Evolutionary conservation across 164 flowering plant species (phyloP).

Genomic region (Brasenia schreberi): DNA sequence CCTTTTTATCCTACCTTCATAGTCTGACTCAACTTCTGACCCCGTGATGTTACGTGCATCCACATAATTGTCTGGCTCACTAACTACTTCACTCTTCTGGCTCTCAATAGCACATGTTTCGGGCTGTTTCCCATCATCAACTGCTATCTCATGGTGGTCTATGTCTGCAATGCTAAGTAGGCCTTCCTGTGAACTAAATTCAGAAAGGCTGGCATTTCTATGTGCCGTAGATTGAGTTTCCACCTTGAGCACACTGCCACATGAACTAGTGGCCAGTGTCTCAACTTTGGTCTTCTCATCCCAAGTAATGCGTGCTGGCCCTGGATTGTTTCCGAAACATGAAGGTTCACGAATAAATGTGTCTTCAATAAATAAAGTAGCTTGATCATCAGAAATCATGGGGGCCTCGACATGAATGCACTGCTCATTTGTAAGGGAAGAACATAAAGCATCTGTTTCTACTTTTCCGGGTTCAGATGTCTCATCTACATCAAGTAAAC

Average conservation of each 20-base stretch:
- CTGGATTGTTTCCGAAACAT: neutral
- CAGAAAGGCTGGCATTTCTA: neutral
- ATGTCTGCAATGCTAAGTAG: neutral
- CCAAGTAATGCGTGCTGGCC: neutral
- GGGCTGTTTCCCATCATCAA: neutral
- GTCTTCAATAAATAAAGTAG: neutral
- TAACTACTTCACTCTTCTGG: slow-evolving; percentile 24
- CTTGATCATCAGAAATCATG: neutral
- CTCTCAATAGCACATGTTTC: neutral
- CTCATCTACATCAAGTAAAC: slow-evolving; percentile 20
- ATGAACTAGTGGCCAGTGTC: neutral
- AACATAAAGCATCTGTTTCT: neutral
- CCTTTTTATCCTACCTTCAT: slow-evolving; percentile 30
- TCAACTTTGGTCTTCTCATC: neutral
- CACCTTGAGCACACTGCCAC: neutral
- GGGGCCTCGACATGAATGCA: neutral
- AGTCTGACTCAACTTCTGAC: slow-evolving; percentile 71
- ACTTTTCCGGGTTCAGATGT: neutral
- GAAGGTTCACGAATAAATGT: neutral
- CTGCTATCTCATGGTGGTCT: neutral
- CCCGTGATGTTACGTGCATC: slow-evolving; percentile 78
- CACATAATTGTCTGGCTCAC: slow-evolving; percentile 67
- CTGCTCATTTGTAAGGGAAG: neutral
- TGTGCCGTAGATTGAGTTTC: neutral
- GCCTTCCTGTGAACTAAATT: neutral